A percentile compares a stretch with the other conserved stretches of the same genome.
These are phyloP conservation scores for Fusarium sp. DNA, from an alignment of 2,329 filamentous ascomycete species.

Conservation along the genomic window DNA sequence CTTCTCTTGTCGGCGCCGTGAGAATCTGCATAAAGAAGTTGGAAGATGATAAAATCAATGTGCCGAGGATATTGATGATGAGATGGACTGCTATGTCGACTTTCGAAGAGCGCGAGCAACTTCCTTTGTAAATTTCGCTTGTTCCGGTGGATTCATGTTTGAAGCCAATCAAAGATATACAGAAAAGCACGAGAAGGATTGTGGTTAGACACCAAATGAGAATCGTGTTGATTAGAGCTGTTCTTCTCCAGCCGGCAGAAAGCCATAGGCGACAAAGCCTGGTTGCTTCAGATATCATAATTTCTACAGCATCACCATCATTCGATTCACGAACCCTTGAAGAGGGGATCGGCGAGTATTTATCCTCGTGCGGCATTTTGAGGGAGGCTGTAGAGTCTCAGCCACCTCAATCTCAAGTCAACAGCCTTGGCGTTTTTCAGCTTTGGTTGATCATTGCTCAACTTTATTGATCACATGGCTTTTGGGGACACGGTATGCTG, in stretches of 20 bases:
- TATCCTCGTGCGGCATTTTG: neutral
- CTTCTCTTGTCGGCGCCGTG: neutral
- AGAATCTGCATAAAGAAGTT: neutral
- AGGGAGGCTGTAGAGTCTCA: neutral
- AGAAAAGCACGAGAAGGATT: accelerated
- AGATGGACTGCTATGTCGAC: neutral
- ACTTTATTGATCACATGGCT: neutral
- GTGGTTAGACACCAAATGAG: neutral
- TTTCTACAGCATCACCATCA: neutral
- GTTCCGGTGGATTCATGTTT: neutral
- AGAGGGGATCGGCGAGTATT: neutral
- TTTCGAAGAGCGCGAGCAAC: neutral
- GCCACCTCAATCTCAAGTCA: too few species aligned
- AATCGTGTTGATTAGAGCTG: neutral
- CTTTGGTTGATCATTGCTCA: neutral
- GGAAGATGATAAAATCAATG: accelerated
- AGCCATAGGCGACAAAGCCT: neutral
- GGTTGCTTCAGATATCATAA: accelerated
- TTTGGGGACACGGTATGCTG: neutral
- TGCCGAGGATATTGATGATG: neutral
- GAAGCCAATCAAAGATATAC: neutral
- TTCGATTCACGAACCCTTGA: too few species aligned
- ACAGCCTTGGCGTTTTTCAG: neutral
- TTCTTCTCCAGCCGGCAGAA: neutral
- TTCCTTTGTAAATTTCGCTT: neutral